Evolutionary conservation across 164 flowering plant genomes (phyloP).

Genomic region (Paratinospora sagittata): DNA sequence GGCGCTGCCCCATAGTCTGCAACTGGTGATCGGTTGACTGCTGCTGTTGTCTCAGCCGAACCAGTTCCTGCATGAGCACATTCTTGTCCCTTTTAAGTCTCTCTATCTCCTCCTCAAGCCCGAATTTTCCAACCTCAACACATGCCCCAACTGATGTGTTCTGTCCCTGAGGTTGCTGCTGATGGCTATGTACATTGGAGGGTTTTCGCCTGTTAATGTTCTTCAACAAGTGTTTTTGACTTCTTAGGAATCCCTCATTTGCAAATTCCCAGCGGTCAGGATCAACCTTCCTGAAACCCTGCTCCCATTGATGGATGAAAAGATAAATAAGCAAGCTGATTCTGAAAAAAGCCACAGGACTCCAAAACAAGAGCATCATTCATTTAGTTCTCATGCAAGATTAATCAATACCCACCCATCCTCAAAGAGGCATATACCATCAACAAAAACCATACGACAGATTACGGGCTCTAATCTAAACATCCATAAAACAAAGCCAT

Average conservation of each 20-base stretch:
- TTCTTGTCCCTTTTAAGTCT: constrained; percentile 91
- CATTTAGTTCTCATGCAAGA: background rate
- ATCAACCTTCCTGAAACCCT: constrained; percentile 97
- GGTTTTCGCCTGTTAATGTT: constrained; percentile 68
- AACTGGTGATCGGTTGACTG: constrained; percentile 83
- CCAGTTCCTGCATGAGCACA: constrained; percentile 95
- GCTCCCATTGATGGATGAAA: constrained; percentile 12
- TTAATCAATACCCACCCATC: background rate
- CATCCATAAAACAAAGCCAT: too few relatives aligned
- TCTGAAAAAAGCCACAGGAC: background rate
- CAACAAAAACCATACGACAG: too few relatives aligned
- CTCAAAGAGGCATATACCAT: too few relatives aligned
- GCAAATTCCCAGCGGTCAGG: constrained; percentile 99
- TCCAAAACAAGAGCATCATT: background rate
- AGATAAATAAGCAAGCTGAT: constrained; percentile 1
- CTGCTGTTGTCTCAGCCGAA: constrained; percentile 91
- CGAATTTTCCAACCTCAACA: constrained; percentile 97
- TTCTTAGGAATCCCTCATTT: constrained; percentile 87
- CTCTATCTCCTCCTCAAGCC: constrained; percentile 94
- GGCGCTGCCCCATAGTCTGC: constrained; percentile 76
- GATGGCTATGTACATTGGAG: constrained; percentile 46
- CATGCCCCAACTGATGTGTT: constrained; percentile 71
- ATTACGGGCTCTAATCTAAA: too few relatives aligned
- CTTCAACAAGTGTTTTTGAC: constrained; percentile 76
- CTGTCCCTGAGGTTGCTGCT: constrained; percentile 59